Base-by-base conservation (phyloP, 768 basidiomycete species). In the Hygrocybe coccinea region DNA sequence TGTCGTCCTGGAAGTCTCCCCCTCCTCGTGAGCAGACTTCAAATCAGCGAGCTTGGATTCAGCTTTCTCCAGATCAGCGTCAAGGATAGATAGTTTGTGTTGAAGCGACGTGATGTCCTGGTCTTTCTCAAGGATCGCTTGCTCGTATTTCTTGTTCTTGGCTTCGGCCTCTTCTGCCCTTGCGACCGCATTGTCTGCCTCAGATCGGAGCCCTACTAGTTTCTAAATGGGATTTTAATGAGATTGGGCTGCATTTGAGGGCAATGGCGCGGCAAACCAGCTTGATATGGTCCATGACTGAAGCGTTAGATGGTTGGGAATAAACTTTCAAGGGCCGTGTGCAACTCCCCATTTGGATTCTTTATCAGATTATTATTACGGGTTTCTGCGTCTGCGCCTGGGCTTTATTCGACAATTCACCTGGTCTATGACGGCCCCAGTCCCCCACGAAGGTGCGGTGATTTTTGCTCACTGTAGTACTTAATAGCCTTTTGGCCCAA, bases 141-240 rank as follows among this genome's bases (percentile, higher is more conserved):
- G 91, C 64, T 93, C 85, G 57, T 75, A 71, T 62, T 78, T 76
- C 82, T 94, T 95, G 77, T 82, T 83, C 78, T 89, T 86, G 3
- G 74, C 76, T 69, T 98, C 95, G 10, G 93, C 91, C 11, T 72
- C 79, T 65, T 99, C 97, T 33, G 95, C 97, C 54, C 97, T 90
- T 22, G 72, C 68, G 54, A 88, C 73, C 39, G 92, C 87, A 50
- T 65, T 66, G 70, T 99, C 97, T 52, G 91, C 93, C 76, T 98
- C 95, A 36, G 69, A 67, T 59, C 93, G 91, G 63, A 97, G 83
- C 43, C 74, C 59, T 66, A 71, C 79, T 74, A 97, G 76, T 86
- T 84, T 89, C 89, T 91, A 59, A 2, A 21, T 41, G 50, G 1
- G 22, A 44, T 17, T 38, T n/a, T 15, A 48, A 24, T 50, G 10